phyloP scores from a whole-genome alignment of 495 filamentous ascomycete species.

The Rhizodiscina lignyota region DNA sequence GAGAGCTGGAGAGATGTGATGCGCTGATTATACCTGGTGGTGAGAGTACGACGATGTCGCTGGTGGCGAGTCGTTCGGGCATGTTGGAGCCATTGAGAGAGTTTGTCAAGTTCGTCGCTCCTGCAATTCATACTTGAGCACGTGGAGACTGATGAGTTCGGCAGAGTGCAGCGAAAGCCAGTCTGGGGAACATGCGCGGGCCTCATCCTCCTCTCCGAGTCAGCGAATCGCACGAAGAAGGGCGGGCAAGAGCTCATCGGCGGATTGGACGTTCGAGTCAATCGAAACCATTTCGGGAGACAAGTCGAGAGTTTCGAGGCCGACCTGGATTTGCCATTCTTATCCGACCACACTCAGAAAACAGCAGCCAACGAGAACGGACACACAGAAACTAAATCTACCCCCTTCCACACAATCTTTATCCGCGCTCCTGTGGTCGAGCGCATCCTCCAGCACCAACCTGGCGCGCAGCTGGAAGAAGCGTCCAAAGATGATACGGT shows the following conservation, averaged over 20 bases:
- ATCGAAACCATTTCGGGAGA: constrained; percentile 90
- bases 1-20: constrained; percentile 55
- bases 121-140: constrained; percentile 1
- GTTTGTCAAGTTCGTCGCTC: constrained; percentile 70
- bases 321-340: constrained; percentile 57
- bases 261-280: constrained; percentile 77
- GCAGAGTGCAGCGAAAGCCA: constrained; percentile 51
- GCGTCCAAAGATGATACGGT: constrained; percentile 39
- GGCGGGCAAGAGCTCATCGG: constrained; percentile 90
- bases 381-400: constrained; percentile 3
- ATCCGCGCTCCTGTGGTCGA: constrained; percentile 92
- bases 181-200: constrained; percentile 96
- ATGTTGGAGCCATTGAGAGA: constrained; percentile 72
- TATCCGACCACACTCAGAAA: constrained; percentile 19
- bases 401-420: constrained; percentile 68
- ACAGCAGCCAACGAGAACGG: constrained; percentile 1
- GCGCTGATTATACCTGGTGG: constrained; percentile 85
- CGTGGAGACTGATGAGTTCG: constrained; percentile 4
- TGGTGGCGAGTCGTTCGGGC: constrained; percentile 66
- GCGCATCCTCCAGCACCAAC: constrained; percentile 44
- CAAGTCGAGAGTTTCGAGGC: constrained; percentile 88
- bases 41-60: constrained; percentile 84
- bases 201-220: constrained; percentile 77
- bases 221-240: constrained; percentile 73
- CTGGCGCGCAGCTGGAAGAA: constrained; percentile 34